Conservation (phyloP, 495 filamentous ascomycete species). For the Lophiotrema nucula region DNA sequence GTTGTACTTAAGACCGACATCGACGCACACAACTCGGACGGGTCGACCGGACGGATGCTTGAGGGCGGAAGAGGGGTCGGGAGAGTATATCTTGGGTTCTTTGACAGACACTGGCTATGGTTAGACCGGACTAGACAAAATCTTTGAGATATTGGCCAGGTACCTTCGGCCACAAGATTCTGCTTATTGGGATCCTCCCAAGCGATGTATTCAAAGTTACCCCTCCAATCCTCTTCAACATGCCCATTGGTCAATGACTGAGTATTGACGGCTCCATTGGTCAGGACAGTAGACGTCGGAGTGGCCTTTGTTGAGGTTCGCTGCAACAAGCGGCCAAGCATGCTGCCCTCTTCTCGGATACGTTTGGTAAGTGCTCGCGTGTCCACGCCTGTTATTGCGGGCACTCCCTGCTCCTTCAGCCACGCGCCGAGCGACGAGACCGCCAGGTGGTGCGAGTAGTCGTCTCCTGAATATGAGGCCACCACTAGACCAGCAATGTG, state of each 20-base stretch:
- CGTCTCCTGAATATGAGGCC: conserved; percentile 87
- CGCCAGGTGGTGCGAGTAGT: conserved; percentile 91
- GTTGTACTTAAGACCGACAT: conserved; percentile 97
- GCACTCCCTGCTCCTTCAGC: conserved; percentile 92
- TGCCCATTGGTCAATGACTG: conserved; percentile 33
- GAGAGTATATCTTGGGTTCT: conserved; percentile 76
- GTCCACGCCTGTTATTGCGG: conserved; percentile 95
- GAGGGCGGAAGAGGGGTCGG: conserved; percentile 60
- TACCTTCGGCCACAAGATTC: conserved; percentile 92
- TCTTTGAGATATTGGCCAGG: conserved; percentile 37
- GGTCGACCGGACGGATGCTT: conserved; percentile 84
- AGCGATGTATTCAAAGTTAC: conserved; percentile 69
- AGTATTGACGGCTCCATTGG: conserved; percentile 29
- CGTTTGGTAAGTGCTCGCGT: conserved; percentile 91
- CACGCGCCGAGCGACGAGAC: conserved; percentile 85
- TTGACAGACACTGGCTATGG: conserved; percentile 72
- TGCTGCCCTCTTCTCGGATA: conserved; percentile 89
- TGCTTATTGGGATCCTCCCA: conserved; percentile 90
- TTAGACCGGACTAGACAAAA: conserved; percentile 27
- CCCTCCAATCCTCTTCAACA: conserved; percentile 56
- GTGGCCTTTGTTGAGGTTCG: conserved; percentile 53
- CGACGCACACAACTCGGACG: conserved; percentile 83
- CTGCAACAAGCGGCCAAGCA: conserved; percentile 87
- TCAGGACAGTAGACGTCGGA: conserved; percentile 37
- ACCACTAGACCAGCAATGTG: conserved; percentile 89